Evolutionary conservation across 257 asterid genomes (phyloP).

Genomic region (Solanum medicagineum): DNA sequence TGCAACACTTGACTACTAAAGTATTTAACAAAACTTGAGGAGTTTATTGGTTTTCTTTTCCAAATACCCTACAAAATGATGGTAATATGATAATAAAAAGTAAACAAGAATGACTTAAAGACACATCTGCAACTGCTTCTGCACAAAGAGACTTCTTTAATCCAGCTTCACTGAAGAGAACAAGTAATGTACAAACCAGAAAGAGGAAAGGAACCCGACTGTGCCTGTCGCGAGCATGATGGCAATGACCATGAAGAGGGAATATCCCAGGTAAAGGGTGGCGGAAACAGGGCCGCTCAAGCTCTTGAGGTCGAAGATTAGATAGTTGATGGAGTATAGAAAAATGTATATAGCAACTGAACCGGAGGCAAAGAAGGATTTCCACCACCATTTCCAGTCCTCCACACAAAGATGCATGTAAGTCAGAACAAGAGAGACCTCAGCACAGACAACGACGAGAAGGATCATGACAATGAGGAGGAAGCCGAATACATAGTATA

Average conservation of each 20-base stretch:
- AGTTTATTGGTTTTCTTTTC: slow-evolving; percentile 9
- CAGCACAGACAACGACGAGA: slow-evolving; percentile 73
- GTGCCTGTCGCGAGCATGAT: slow-evolving; percentile 90
- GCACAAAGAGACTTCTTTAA: not conserved
- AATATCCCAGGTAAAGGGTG: slow-evolving; percentile 73
- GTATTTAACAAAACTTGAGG: slow-evolving; percentile 15
- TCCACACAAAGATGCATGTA: slow-evolving; percentile 92
- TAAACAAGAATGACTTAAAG: slow-evolving; percentile 3
- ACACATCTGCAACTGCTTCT: slow-evolving; percentile 4
- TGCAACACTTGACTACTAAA: not conserved
- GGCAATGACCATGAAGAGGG: slow-evolving; percentile 72
- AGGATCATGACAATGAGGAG: slow-evolving; percentile 51
- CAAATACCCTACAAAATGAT: slow-evolving; percentile 3
- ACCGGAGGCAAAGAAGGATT: slow-evolving; percentile 81
- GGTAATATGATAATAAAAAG: slow-evolving; percentile 2
- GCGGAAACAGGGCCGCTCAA: slow-evolving; percentile 82
- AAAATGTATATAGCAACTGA: slow-evolving; percentile 78
- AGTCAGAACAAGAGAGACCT: slow-evolving; percentile 77
- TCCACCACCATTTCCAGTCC: slow-evolving; percentile 99
- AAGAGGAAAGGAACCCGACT: slow-evolving; percentile 71
- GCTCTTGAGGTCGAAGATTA: slow-evolving; percentile 70
- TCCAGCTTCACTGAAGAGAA: slow-evolving; percentile 81
- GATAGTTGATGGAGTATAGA: slow-evolving; percentile 55
- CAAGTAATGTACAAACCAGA: slow-evolving; percentile 87
- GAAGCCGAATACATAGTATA: slow-evolving; percentile 79